Conservation (phyloP, 257 asterid species). For the Ilex asprella region DNA sequence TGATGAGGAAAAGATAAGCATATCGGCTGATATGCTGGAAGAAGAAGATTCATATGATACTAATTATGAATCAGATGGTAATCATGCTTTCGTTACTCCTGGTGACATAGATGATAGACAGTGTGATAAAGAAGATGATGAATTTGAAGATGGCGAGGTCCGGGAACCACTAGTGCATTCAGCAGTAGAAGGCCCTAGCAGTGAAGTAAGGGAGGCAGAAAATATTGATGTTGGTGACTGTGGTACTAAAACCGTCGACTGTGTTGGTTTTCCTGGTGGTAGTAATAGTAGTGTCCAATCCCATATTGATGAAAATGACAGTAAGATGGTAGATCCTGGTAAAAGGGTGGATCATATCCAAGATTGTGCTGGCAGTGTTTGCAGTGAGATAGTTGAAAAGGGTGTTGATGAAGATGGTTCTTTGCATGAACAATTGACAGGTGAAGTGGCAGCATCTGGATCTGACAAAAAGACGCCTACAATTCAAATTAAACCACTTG, state of each 20-base stretch:
- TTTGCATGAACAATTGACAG: slow-evolving; percentile 23
- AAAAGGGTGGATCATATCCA: slow-evolving; percentile 16
- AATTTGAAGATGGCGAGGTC: slow-evolving; percentile 85
- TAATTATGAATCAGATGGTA: slow-evolving; percentile 51
- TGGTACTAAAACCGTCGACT: slow-evolving; percentile 23
- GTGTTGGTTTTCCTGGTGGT: slow-evolving; percentile 23
- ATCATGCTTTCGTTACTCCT: slow-evolving; percentile 20
- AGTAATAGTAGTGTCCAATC: slow-evolving; percentile 11
- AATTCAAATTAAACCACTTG: slow-evolving; percentile 22
- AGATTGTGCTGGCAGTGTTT: slow-evolving; percentile 20
- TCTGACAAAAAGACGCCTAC: slow-evolving; percentile 26
- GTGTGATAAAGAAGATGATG: slow-evolving; percentile 53
- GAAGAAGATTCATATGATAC: slow-evolving; percentile 50
- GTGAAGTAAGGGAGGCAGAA: slow-evolving; percentile 22
- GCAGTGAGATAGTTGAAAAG: slow-evolving; percentile 25
- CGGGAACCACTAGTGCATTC: slow-evolving; percentile 43
- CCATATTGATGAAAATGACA: slow-evolving; percentile 21
- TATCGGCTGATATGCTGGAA: slow-evolving; percentile 40
- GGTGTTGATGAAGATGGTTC: slow-evolving; percentile 14
- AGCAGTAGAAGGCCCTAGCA: slow-evolving; percentile 24
- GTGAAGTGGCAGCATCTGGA: slow-evolving; percentile 21
- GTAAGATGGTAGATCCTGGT: slow-evolving; percentile 19
- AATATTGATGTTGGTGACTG: slow-evolving; percentile 13
- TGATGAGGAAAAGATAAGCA: slow-evolving; percentile 41
- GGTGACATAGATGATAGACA: slow-evolving; percentile 14